Evolutionary conservation across 148 eudicot genomes (phyloP).

Genomic region (Agrostemma githago): DNA sequence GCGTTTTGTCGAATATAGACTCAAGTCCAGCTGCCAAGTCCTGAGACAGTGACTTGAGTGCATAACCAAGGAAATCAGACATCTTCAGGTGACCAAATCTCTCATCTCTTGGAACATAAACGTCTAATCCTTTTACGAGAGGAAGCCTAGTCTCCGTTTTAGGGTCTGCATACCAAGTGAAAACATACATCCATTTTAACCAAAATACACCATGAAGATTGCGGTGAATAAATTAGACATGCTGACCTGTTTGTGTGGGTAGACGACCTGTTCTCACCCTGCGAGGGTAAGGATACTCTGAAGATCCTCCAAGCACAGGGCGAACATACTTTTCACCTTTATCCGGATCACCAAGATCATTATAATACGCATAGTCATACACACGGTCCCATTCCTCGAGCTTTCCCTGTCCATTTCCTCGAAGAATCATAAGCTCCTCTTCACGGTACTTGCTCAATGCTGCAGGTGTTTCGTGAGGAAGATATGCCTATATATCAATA

Average conservation of each 20-base stretch:
- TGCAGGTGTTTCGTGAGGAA: conserved; percentile 62
- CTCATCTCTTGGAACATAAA: conserved; percentile 85
- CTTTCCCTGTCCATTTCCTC: conserved; percentile 67
- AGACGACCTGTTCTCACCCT: conserved; percentile 71
- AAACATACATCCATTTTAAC: neutral
- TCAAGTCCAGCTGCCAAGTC: conserved; percentile 44
- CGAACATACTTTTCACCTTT: conserved; percentile 40
- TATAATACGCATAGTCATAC: conserved; percentile 75
- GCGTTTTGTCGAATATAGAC: conserved; percentile 42
- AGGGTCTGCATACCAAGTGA: conserved; percentile 44
- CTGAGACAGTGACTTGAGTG: conserved; percentile 52
- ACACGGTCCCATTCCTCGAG: conserved; percentile 88
- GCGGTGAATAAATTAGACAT: no score
- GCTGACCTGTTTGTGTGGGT: conserved; percentile 51
- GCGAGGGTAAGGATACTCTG: conserved; percentile 72
- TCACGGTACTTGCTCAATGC: conserved; percentile 45
- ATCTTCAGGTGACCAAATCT: conserved; percentile 58
- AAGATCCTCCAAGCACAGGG: conserved; percentile 73
- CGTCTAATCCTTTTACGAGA: conserved; percentile 38
- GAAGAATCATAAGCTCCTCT: conserved; percentile 58
- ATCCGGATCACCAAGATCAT: conserved; percentile 75
- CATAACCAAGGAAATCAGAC: conserved; percentile 56
- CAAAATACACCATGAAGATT: neutral
- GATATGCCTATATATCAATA: conserved; percentile 39
- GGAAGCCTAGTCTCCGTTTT: conserved; percentile 62